Evolutionary conservation across 2,329 filamentous ascomycete genomes (phyloP).

Genomic region (Scytalidium sp.): DNA sequence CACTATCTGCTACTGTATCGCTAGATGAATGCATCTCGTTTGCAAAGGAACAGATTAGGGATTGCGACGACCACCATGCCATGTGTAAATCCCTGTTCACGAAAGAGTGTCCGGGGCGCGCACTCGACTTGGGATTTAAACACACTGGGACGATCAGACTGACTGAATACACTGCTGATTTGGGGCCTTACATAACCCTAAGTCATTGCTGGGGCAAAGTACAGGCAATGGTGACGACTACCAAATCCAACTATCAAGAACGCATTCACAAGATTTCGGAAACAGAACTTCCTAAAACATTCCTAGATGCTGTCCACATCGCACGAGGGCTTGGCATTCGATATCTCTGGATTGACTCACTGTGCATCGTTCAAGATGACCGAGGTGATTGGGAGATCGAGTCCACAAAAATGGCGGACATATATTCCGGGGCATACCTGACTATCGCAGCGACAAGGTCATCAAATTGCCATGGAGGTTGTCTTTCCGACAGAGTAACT

Average conservation of each 20-base stretch:
- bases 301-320: constrained; percentile 17
- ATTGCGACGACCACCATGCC: too few relatives aligned
- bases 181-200: not conserved
- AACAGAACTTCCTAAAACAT: constrained; percentile 4
- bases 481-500: too few relatives aligned
- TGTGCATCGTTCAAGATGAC: constrained; percentile 5
- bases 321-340: constrained; percentile 13
- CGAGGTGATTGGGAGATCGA: not conserved
- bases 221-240: not conserved
- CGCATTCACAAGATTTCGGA: not conserved
- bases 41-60: too few relatives aligned
- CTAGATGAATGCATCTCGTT: too few relatives aligned
- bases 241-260: not conserved
- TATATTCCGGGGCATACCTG: not conserved
- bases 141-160: too few relatives aligned
- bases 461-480: too few relatives aligned
- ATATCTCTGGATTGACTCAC: constrained; percentile 13
- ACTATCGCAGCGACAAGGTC: not conserved
- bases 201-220: not conserved
- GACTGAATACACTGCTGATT: too few relatives aligned
- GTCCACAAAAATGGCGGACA: not conserved
- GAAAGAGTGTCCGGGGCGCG: too few relatives aligned
- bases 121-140: too few relatives aligned
- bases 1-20: too few relatives aligned
- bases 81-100: too few relatives aligned